Percentiles rank a stretch among this genome's conserved stretches.
Evolutionary conservation across 163 green algal species (phyloP).

Genomic region (Coccomyxa subellipsoidea): DNA sequence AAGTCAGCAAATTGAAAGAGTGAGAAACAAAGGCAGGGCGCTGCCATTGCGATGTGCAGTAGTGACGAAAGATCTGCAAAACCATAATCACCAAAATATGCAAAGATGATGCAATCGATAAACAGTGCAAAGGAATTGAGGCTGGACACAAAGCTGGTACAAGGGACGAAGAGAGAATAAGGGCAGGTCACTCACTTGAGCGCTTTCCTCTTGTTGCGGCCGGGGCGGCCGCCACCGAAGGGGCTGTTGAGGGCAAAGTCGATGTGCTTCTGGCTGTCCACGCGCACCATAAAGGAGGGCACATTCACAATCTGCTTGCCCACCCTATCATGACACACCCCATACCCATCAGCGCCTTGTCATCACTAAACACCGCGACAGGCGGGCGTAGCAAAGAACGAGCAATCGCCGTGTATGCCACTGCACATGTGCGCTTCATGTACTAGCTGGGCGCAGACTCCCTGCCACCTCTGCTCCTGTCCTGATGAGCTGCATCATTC

Average conservation of each 20-base stretch:
- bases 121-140: too few relatives aligned
- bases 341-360: neutral
- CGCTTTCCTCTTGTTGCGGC: conserved; percentile 91
- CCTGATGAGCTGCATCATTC: too few relatives aligned
- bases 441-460: too few relatives aligned
- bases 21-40: neutral
- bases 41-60: neutral
- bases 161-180: too few relatives aligned
- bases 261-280: conserved; percentile 99
- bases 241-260: conserved; percentile 96
- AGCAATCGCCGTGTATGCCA: too few relatives aligned
- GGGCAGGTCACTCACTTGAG: conserved; percentile 18
- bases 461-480: too few relatives aligned
- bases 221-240: conserved; percentile 95
- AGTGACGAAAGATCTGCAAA: neutral
- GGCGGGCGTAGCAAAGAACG: too few relatives aligned
- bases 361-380: too few relatives aligned
- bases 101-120: too few relatives aligned
- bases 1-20: neutral
- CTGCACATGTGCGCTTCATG: too few relatives aligned
- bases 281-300: conserved; percentile 94
- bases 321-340: conserved; percentile 55
- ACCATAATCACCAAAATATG: neutral
- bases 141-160: too few relatives aligned
- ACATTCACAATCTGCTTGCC: conserved; percentile 99